Evolutionary conservation across 768 basidiomycete genomes (phyloP).

Genomic region (Calocybe cyanea): DNA sequence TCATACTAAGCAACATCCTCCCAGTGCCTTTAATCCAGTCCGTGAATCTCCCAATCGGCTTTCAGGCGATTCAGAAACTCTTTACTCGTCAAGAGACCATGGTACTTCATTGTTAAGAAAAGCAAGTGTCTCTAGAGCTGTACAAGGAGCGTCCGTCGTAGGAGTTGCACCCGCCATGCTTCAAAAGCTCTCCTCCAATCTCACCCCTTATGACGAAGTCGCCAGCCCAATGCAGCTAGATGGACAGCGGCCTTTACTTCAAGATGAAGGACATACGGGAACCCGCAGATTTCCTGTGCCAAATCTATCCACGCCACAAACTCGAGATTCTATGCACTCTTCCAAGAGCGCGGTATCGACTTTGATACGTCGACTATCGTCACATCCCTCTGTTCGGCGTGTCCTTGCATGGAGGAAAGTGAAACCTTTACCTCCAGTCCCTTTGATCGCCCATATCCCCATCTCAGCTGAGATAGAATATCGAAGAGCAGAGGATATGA

Average conservation of each 20-base stretch:
- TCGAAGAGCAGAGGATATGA: slow-evolving; percentile 40
- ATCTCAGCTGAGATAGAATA: slow-evolving; percentile 38
- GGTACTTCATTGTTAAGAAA: slow-evolving; percentile 21
- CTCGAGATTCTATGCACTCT: slow-evolving; percentile 41
- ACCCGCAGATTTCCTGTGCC: slow-evolving; percentile 11
- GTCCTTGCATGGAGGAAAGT: slow-evolving; percentile 37
- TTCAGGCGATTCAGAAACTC: slow-evolving; percentile 37
- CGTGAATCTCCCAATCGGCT: slow-evolving; percentile 19
- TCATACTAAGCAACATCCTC: slow-evolving; percentile 27
- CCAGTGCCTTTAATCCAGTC: slow-evolving; percentile 32
- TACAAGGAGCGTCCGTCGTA: slow-evolving; percentile 21
- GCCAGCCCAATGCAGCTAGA: slow-evolving; percentile 4
- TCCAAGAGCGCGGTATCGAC: slow-evolving; percentile 45
- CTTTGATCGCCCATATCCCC: slow-evolving; percentile 44
- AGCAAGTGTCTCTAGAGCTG: slow-evolving; percentile 20
- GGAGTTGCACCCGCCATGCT: slow-evolving; percentile 27
- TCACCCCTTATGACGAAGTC: not conserved
- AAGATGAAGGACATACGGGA: not conserved
- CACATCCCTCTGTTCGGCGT: slow-evolving; percentile 32
- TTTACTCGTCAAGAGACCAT: slow-evolving; percentile 29
- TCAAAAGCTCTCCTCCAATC: not conserved
- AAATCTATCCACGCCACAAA: slow-evolving; percentile 14
- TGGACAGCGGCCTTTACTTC: slow-evolving; percentile 1
- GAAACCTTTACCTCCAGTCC: slow-evolving; percentile 61
- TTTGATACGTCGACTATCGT: slow-evolving; percentile 47